Evolutionary conservation across 2,329 filamentous ascomycete species (phyloP).

Genomic region (Fusarium siculi): DNA sequence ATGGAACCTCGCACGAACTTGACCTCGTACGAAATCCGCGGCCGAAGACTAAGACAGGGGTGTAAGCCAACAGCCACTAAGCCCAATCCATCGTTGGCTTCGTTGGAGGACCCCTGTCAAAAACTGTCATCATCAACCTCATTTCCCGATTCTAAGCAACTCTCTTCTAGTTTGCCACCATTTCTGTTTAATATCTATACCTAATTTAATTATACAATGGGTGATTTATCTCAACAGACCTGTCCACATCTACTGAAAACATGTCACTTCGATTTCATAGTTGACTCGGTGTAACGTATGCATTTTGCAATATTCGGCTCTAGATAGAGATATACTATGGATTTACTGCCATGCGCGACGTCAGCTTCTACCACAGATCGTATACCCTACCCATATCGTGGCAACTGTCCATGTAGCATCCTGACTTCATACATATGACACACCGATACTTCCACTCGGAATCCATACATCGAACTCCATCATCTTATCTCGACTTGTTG

Average conservation of each 20-base stretch:
- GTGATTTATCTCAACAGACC: not conserved
- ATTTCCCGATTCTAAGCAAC: not conserved
- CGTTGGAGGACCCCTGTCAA: too few species aligned
- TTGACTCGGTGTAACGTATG: not conserved
- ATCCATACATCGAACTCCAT: not conserved
- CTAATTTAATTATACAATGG: accelerated
- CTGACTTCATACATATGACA: not conserved
- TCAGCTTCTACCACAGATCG: too few species aligned
- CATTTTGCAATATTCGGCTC: not conserved
- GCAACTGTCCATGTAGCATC: not conserved
- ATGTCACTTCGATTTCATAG: not conserved
- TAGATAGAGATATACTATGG: not conserved
- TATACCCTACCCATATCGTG: not conserved
- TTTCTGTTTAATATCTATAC: not conserved
- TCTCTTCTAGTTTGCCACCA: not conserved
- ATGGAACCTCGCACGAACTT: not conserved
- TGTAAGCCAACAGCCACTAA: not conserved
- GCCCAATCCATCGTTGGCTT: not conserved
- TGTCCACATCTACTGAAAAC: not conserved
- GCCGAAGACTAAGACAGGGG: not conserved
- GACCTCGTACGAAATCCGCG: not conserved
- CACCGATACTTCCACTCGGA: not conserved
- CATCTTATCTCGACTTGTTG: not conserved
- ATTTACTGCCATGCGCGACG: not conserved
- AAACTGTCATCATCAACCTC: not conserved